Conservation (phyloP, 768 basidiomycete genomes). For the Paxillus rubicundulus region DNA sequence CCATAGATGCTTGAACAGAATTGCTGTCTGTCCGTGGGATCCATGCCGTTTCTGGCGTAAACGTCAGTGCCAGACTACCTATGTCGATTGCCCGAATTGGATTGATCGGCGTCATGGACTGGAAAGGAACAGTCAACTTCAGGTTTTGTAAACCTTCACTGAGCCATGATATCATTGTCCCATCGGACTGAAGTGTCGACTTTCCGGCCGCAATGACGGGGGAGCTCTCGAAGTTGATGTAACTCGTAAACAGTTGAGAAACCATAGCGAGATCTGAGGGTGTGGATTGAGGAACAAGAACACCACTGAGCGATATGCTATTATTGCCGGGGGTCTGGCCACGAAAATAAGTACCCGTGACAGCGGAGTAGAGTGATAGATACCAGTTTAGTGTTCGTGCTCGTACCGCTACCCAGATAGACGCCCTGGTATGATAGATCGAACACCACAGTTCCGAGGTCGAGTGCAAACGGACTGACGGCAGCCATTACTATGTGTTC, state of each 20-base stretch:
- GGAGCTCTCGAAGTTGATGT: slow-evolving; percentile 61
- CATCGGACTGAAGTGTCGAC: slow-evolving; percentile 57
- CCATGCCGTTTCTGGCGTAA: slow-evolving; percentile 55
- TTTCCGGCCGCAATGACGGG: slow-evolving; percentile 58
- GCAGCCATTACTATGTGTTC: background rate
- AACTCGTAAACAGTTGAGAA: slow-evolving; percentile 66
- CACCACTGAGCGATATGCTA: slow-evolving; percentile 55
- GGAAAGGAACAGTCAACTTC: slow-evolving; percentile 61
- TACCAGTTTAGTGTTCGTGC: slow-evolving; percentile 52
- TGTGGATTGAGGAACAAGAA: slow-evolving; percentile 51
- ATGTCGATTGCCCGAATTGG: slow-evolving; percentile 67
- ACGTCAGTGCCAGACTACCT: slow-evolving; percentile 54
- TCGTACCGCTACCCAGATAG: slow-evolving; percentile 54
- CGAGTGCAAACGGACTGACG: slow-evolving; percentile 61
- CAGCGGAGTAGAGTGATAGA: slow-evolving; percentile 13
- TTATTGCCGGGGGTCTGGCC: slow-evolving; percentile 52
- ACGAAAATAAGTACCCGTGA: slow-evolving; percentile 2
- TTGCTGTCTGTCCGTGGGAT: slow-evolving; percentile 54
- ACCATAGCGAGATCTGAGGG: slow-evolving; percentile 45
- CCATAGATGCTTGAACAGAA: slow-evolving; percentile 55
- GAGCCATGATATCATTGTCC: slow-evolving; percentile 62
- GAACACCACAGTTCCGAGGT: slow-evolving; percentile 66
- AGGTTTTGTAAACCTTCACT: slow-evolving; percentile 57
- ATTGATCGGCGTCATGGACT: slow-evolving; percentile 46
- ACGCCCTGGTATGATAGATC: slow-evolving; percentile 56